Base-by-base conservation (phyloP, 345 rosid genomes). In the Sapria himalayana region DNA sequence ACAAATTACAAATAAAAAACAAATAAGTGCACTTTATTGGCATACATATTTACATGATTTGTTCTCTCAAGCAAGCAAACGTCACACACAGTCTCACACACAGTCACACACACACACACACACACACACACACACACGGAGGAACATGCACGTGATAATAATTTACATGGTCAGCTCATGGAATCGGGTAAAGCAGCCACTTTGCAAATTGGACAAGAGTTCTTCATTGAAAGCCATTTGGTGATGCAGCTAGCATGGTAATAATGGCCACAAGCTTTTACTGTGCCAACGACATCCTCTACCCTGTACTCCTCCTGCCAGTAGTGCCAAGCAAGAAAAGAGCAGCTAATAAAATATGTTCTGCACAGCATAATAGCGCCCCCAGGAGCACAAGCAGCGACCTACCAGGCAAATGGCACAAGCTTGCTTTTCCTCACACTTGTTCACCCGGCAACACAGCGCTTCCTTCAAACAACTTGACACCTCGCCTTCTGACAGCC, bases 371-470 rank as follows among this genome's bases (percentile, higher is more conserved):
- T n/a, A n/a, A n/a, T n/a, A n/a, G n/a, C n/a, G n/a, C 6, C 19
- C 5, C 20, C 15, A 5, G 5, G 23, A 2, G 31, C 25, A 15
- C 2, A 3, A 27, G 18, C 2, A 35, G 21, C 10, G 24, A 18
- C 57, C 55, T 58, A 64, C 70, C 13, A 59, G 65, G 54, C 70
- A 59, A 47, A 64, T 64, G 19, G 48, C 40, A 32, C 70, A 64
- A 1, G 44, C 13, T 19, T 18, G 17, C 10, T 49, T 59, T 17
- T 59, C 55, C 31, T 29, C 31, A 25, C 22, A 41, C 12, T 29
- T 29, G 7, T 52, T 48, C 10, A 23, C 14, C 15, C 39, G 22
- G 15, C 22, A 33, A 41, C 17, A 40, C 22, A 23, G 29, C 8
- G 50, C 36, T 37, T 50, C 49, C 22, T 19, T 45, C 54, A 64